These are phyloP conservation scores for Isabelozyma gotoi DNA, from an alignment of 805 yeast genomes.

Conservation along the genomic window DNA sequence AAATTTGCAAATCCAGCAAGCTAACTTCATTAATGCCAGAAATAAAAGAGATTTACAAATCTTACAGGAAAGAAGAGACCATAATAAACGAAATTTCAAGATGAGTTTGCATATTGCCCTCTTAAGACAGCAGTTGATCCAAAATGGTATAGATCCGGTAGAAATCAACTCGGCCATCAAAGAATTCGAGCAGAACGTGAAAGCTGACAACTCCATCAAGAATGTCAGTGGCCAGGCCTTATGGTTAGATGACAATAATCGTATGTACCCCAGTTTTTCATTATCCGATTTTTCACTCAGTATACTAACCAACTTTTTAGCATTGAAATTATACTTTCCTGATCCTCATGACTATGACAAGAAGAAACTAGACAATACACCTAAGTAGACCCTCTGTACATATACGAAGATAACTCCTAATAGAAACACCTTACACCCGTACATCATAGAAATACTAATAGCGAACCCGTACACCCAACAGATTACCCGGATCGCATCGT, in stretches of 20 bases:
- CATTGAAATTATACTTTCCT: constrained; percentile 53
- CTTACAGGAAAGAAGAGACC: constrained; percentile 50
- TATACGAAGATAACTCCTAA: background rate
- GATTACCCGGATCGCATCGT: constrained; percentile 1
- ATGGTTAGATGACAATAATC: constrained; percentile 58
- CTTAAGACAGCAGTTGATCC: constrained; percentile 58
- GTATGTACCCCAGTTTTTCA: constrained; percentile 21
- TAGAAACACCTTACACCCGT: constrained; percentile 1
- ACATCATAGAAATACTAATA: background rate
- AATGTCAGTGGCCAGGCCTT: constrained; percentile 54
- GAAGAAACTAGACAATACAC: constrained; percentile 15
- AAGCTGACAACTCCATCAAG: constrained; percentile 53
- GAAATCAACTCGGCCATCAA: constrained; percentile 51
- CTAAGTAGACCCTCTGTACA: constrained; percentile 7
- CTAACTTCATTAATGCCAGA: constrained; percentile 48
- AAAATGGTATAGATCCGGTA: constrained; percentile 58
- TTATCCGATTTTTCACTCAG: background rate
- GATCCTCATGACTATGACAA: constrained; percentile 60
- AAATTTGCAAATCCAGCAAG: constrained; percentile 43
- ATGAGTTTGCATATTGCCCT: constrained; percentile 69
- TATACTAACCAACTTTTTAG: constrained; percentile 17
- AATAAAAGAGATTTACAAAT: constrained; percentile 53
- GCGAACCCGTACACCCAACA: background rate
- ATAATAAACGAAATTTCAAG: constrained; percentile 50
- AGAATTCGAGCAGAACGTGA: constrained; percentile 60